Base-by-base conservation (phyloP, 306 rosid species). In the Potentilla sterilis region DNA sequence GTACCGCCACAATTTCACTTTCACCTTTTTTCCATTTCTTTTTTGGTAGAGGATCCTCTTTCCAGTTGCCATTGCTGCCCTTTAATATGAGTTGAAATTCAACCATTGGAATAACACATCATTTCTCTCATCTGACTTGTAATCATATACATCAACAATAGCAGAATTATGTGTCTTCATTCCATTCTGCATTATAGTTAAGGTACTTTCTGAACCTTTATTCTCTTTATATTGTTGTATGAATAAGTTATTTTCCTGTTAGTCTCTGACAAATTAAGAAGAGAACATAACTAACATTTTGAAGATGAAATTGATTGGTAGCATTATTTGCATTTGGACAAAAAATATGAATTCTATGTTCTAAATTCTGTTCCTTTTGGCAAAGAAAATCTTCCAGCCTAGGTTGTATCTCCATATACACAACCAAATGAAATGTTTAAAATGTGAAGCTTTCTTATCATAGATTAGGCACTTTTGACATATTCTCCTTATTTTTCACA, bases 31-130 rank as follows among this genome's bases (percentile, higher is more conserved):
- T 44, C 12, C 70, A 12, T 0, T 18, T 19, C n/a, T 44, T 58
- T 21, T 70, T 42, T 43, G 13, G 75, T 71, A n/a, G 75, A 38
- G 16, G 34, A 72, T 66, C 72, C 61, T 49, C 76, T 68, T 49
- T 54, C 21, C 74, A 28, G 7, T 48, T 67, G 22, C n/a, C 12
- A 34, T 51, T 58, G 65, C 48, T 16, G 57, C 70, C 13, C 62
- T 44, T 59, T 64, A 70, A 52, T n/a, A 63, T 42, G 55, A 1
- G 59, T 28, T 37, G 6, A 9, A 40, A 40, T 16, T 67, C 37
- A 67, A 46, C 55, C 32, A 46, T 69, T n/a, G 12, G 48, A 47
- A 76, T 16, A 42, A 9, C 67, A 42, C 48, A 65, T 3, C 74
- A 32, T 28, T 57, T 57, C 47, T 28, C 37, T 54, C 34, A 9